Base-by-base conservation (phyloP, 106 monocot species). In the Iris macrosiphon region DNA sequence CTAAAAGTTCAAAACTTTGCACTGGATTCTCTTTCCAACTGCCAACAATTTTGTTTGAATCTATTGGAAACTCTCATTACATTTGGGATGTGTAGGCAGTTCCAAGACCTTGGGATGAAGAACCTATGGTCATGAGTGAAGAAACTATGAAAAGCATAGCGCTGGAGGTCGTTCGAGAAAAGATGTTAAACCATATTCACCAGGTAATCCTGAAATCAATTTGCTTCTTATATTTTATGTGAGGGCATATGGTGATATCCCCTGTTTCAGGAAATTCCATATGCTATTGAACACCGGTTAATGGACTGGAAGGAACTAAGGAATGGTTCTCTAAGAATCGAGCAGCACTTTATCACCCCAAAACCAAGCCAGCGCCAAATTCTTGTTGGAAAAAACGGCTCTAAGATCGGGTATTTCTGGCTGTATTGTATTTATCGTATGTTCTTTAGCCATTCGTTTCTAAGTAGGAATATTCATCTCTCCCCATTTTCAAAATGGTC, bases 361-460 rank as follows among this genome's bases (percentile, higher is more conserved):
- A 98, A 98, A 63, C 62, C 43, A 51, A 83, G 83, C 33, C 96
- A 98, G 31, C 81, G 91, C 0, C 90, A 98, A 64, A 91, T 98
- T 73, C 87, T 98, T 78, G 87, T 98, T 62, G 96, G 96, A 32
- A 98, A 91, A 50, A 90, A 91, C 67, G 96, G 96, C 48, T 86
- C 96, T 49, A 98, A 83, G 64, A 98, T 98, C 38, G 96, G 96
- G 96, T 98, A 82, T 52, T n/a, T 21, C n/a, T n/a, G n/a, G n/a
- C n/a, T n/a, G n/a, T n/a, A n/a, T n/a, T n/a, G n/a, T n/a, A n/a
- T n/a, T n/a, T n/a, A n/a, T n/a, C n/a, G n/a, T n/a, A n/a, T n/a
- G n/a, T n/a, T n/a, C n/a, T n/a, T n/a, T n/a, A n/a, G n/a, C n/a
- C n/a, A n/a, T n/a, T n/a, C n/a, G n/a, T n/a, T n/a, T n/a, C n/a